phyloP scores from a whole-genome alignment of 2,329 filamentous ascomycete genomes.

The Monosporascus sp. region DNA sequence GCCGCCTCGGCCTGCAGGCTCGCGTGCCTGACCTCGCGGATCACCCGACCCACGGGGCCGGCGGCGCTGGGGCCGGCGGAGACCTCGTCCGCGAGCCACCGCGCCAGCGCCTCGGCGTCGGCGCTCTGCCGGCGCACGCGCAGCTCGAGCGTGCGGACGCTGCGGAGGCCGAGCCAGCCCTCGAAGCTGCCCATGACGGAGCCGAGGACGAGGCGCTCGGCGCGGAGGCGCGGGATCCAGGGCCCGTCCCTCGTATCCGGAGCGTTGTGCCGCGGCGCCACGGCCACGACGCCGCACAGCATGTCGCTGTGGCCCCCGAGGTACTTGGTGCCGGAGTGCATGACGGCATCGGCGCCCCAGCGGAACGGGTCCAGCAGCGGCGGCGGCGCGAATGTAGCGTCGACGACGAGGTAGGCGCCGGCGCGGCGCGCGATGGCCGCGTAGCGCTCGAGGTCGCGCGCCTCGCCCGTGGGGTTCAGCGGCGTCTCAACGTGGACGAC shows the following conservation, averaged over 20 bases:
- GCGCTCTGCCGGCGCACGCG: constrained; percentile 71
- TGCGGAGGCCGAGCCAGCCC: constrained; percentile 85
- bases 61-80: constrained; percentile 24
- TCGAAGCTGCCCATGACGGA: constrained; percentile 85
- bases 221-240: constrained; percentile 56
- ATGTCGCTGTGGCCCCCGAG: constrained; percentile 93
- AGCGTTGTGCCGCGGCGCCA: constrained; percentile 42
- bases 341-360: constrained; percentile 76
- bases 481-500: constrained; percentile 91
- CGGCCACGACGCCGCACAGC: constrained; percentile 77
- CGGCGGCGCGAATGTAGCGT: constrained; percentile 90
- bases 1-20: constrained; percentile 64
- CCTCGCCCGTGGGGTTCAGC: constrained; percentile 83
- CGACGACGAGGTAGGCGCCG: constrained; percentile 76
- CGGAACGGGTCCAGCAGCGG: constrained; percentile 80
- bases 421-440: constrained; percentile 65
- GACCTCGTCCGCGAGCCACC: constrained; percentile 54
- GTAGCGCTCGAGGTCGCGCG: constrained; percentile 66
- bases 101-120: constrained; percentile 64
- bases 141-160: constrained; percentile 78
- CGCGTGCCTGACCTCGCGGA: constrained; percentile 67
- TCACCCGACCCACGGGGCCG: constrained; percentile 43
- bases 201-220: constrained; percentile 73
- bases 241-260: background rate
- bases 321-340: constrained; percentile 96